A percentile compares a stretch with the other conserved stretches of the same genome.
phyloP scores from a whole-genome alignment of 2,329 filamentous ascomycete species.

The Pyrenophora teres region DNA sequence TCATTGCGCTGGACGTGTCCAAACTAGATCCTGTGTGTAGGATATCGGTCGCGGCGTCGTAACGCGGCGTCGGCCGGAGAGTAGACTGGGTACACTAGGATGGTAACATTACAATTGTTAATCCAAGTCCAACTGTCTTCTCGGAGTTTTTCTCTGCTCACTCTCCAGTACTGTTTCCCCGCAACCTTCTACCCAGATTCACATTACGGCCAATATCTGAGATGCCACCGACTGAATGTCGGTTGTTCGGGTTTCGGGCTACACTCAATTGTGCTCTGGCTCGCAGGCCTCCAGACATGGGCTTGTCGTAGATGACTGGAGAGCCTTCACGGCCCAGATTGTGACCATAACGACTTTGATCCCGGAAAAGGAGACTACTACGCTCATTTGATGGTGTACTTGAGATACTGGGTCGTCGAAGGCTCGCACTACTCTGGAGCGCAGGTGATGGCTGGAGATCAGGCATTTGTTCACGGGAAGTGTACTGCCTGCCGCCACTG shows the following conservation, averaged over 20 bases:
- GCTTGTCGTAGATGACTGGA: constrained; percentile 39
- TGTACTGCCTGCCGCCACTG: constrained; percentile 41
- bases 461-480: constrained; percentile 45
- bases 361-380: constrained; percentile 33
- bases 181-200: constrained; percentile 35
- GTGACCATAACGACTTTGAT: constrained; percentile 36
- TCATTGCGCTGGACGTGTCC: too few species aligned
- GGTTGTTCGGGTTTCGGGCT: constrained; percentile 33
- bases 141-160: constrained; percentile 28
- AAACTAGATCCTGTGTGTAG: background rate
- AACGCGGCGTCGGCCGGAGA: constrained; percentile 18
- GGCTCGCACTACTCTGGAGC: constrained; percentile 32
- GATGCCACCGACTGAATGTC: constrained; percentile 37
- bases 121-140: constrained; percentile 13
- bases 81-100: constrained; percentile 28
- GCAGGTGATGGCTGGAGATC: constrained; percentile 41
- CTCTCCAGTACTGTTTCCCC: constrained; percentile 40
- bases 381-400: constrained; percentile 30
- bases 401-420: constrained; percentile 39
- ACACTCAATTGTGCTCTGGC: constrained; percentile 33
- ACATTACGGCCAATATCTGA: constrained; percentile 34
- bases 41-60: constrained; percentile 6
- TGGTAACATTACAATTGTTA: constrained; percentile 37
- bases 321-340: constrained; percentile 32
- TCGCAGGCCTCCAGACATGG: constrained; percentile 25